Percentiles rank a stretch among this genome's conserved stretches.
These are phyloP conservation scores for Candida maris DNA, from an alignment of 805 yeast species.

Conservation along the genomic window DNA sequence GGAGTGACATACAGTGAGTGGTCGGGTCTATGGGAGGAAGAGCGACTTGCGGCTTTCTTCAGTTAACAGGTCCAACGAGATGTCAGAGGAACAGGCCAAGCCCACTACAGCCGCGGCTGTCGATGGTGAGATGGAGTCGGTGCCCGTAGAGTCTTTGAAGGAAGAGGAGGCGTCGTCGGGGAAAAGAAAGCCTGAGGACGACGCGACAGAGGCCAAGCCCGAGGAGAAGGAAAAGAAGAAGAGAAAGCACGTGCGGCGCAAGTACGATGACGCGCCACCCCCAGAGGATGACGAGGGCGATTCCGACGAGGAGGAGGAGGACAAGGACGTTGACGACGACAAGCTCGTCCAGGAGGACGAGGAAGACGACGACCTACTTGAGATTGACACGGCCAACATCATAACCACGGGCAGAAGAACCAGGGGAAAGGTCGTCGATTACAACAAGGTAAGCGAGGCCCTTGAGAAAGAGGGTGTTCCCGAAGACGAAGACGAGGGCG, in stretches of 20 bases:
- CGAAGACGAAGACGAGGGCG: slow-evolving; percentile 45
- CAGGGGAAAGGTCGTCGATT: slow-evolving; percentile 84
- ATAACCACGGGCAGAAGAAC: slow-evolving; percentile 86
- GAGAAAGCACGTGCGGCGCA: slow-evolving; percentile 21
- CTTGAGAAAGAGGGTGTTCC: slow-evolving; percentile 45
- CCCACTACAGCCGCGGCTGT: not conserved
- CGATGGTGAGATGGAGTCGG: not conserved
- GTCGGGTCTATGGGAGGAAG: no score
- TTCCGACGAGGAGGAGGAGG: slow-evolving; percentile 36
- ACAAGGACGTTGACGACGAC: slow-evolving; percentile 48
- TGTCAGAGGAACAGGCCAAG: slow-evolving; percentile 2
- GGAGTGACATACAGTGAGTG: no score
- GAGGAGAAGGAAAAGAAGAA: slow-evolving; percentile 20
- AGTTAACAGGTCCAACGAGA: no score
- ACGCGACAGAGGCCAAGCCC: slow-evolving; percentile 4
- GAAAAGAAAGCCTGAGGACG: slow-evolving; percentile 58
- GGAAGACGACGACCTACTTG: slow-evolving; percentile 75
- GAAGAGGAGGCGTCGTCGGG: slow-evolving; percentile 30
- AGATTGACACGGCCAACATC: slow-evolving; percentile 79
- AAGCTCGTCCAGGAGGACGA: slow-evolving; percentile 56
- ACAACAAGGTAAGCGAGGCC: slow-evolving; percentile 73
- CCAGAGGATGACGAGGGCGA: slow-evolving; percentile 35
- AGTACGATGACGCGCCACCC: slow-evolving; percentile 23
- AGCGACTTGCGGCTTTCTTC: no score
- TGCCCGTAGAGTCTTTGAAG: slow-evolving; percentile 23